Conservation (phyloP, 148 eudicot species). For the Silene uniflora region DNA sequence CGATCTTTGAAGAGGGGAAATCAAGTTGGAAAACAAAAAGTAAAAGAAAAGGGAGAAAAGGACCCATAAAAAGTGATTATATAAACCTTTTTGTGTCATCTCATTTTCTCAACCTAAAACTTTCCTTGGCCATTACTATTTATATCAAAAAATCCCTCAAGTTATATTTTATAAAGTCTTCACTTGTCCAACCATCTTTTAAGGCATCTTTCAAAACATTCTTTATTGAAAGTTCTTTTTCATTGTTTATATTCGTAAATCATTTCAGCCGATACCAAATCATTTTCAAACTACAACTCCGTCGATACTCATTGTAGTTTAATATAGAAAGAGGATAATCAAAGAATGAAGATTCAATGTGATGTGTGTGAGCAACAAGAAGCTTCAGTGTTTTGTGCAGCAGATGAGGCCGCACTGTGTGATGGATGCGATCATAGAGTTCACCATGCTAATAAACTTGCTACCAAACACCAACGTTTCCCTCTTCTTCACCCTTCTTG, state of each 20-base stretch:
- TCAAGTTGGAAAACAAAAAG: background rate
- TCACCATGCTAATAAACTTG: constrained; percentile 77
- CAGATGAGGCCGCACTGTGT: constrained; percentile 86
- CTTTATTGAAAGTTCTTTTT: background rate
- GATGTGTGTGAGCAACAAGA: constrained; percentile 68
- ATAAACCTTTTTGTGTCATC: constrained; percentile 20
- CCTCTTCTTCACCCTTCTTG: constrained; percentile 51
- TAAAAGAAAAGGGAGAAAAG: background rate
- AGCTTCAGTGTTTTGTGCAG: constrained; percentile 65
- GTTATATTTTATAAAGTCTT: background rate
- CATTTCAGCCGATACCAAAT: background rate
- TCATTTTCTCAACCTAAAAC: constrained; percentile 12
- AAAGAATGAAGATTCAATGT: constrained; percentile 74
- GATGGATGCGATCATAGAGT: constrained; percentile 55
- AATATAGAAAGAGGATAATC: background rate
- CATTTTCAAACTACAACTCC: background rate
- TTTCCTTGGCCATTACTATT: background rate
- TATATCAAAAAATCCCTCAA: background rate
- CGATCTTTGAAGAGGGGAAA: background rate
- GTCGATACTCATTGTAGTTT: background rate
- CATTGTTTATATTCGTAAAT: background rate
- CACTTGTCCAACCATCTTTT: constrained; percentile 1
- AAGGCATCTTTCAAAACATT: background rate
- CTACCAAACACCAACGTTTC: constrained; percentile 63
- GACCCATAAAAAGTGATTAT: background rate